These are phyloP conservation scores for Penicillium mononematosum DNA, from an alignment of 495 filamentous ascomycete species.

Conservation along the genomic window DNA sequence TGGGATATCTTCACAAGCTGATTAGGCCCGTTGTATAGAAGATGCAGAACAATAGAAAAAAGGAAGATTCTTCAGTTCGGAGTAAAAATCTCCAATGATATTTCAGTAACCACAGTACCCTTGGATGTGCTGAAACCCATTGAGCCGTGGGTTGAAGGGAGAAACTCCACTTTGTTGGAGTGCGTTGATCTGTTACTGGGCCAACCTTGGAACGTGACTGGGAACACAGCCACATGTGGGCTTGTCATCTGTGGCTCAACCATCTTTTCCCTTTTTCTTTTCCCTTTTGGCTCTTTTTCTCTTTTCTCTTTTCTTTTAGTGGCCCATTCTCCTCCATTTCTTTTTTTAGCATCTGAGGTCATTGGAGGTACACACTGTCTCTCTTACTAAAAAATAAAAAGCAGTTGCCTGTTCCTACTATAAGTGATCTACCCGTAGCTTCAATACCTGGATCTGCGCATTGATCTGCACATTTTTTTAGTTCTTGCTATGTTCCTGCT, in stretches of 20 bases:
- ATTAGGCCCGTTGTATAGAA: constrained; percentile 3
- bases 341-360: constrained; percentile 11
- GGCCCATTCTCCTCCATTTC: not conserved
- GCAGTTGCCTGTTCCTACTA: constrained; percentile 1
- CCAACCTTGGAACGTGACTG: constrained; percentile 38
- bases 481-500: not conserved
- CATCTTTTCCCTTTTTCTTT: too few species aligned
- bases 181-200: constrained; percentile 34
- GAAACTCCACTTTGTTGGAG: constrained; percentile 4
- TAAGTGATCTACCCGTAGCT: not conserved
- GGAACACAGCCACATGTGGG: constrained; percentile 4
- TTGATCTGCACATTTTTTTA: not conserved
- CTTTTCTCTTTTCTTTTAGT: too few species aligned
- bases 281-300: too few species aligned
- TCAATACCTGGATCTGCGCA: not conserved
- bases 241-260: constrained; percentile 5
- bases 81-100: constrained; percentile 6
- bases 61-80: not conserved
- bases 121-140: constrained; percentile 7
- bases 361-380: not conserved
- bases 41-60: not conserved
- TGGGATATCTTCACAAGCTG: constrained; percentile 2
- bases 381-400: not conserved
- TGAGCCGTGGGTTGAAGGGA: constrained; percentile 19
- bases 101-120: not conserved